phyloP scores from a whole-genome alignment of 2,329 filamentous ascomycete genomes.

The Grosmannia clavigera region DNA sequence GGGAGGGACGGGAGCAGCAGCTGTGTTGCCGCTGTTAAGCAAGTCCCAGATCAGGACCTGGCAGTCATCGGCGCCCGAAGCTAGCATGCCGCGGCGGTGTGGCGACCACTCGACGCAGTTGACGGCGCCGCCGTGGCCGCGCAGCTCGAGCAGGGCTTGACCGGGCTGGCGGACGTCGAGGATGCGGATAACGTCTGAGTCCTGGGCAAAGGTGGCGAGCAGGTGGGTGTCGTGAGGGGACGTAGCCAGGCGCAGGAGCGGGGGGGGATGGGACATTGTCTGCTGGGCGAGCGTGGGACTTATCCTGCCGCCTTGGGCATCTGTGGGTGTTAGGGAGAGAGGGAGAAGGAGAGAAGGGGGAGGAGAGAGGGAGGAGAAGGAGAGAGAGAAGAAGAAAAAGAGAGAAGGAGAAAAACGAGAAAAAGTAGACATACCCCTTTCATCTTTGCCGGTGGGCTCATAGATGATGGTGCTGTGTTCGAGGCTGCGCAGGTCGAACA shows the following conservation, averaged over 20 bases:
- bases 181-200: slow-evolving; percentile 85
- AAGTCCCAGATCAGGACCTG: slow-evolving; percentile 92
- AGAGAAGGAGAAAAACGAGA: neutral
- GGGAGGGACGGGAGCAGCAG: neutral
- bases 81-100: slow-evolving; percentile 66
- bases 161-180: slow-evolving; percentile 93
- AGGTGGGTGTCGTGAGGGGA: slow-evolving; percentile 93
- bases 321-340: slow-evolving; percentile 16
- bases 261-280: slow-evolving; percentile 64
- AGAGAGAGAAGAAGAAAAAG: neutral
- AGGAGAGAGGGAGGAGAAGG: neutral
- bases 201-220: slow-evolving; percentile 91
- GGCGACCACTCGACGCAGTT: slow-evolving; percentile 97
- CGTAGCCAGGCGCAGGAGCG: slow-evolving; percentile 68
- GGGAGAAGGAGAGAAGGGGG: neutral
- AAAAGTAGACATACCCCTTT: slow-evolving; percentile 43
- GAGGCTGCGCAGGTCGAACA: slow-evolving; percentile 94
- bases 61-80: slow-evolving; percentile 84
- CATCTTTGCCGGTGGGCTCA: slow-evolving; percentile 82
- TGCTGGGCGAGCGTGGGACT: slow-evolving; percentile 67
- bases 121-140: slow-evolving; percentile 71
- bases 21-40: slow-evolving; percentile 47
- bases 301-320: slow-evolving; percentile 48
- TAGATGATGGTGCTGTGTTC: slow-evolving; percentile 99
- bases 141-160: slow-evolving; percentile 85